Percentiles rank a stretch among this genome's conserved stretches.
Evolutionary conservation across 805 yeast genomes (phyloP).

Genomic region (Candida sphagnicola): DNA sequence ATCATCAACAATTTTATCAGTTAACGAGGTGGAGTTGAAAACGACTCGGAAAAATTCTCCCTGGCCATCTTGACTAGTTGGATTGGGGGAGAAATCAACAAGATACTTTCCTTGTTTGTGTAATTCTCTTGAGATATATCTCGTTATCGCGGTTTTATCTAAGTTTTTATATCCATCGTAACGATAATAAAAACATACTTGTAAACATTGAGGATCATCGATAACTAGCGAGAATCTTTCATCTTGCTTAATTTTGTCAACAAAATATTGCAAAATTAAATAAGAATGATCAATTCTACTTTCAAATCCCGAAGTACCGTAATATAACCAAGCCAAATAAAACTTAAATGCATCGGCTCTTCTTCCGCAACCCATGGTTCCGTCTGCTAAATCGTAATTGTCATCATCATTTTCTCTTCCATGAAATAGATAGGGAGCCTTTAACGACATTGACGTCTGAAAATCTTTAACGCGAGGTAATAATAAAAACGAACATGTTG

Average conservation of each 20-base stretch:
- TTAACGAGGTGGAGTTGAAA: constrained; percentile 63
- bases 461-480: constrained; percentile 65
- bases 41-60: constrained; percentile 88
- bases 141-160: constrained; percentile 52
- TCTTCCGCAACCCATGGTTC: constrained; percentile 91
- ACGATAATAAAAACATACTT: constrained; percentile 75
- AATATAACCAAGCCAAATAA: constrained; percentile 78
- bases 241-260: constrained; percentile 31
- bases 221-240: constrained; percentile 52
- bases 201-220: constrained; percentile 70
- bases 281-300: constrained; percentile 71
- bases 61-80: constrained; percentile 39
- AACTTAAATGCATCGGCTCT: constrained; percentile 78
- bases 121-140: constrained; percentile 56
- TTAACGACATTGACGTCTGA: constrained; percentile 68
- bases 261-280: constrained; percentile 60
- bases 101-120: constrained; percentile 64
- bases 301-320: constrained; percentile 64
- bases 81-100: constrained; percentile 75
- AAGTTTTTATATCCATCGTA: constrained; percentile 32
- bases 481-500: constrained; percentile 67
- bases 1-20: constrained; percentile 31
- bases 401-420: constrained; percentile 44
- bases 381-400: constrained; percentile 77
- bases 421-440: constrained; percentile 82